These are phyloP conservation scores for Leccinum imitatum DNA, from an alignment of 768 basidiomycete species.

Conservation along the genomic window DNA sequence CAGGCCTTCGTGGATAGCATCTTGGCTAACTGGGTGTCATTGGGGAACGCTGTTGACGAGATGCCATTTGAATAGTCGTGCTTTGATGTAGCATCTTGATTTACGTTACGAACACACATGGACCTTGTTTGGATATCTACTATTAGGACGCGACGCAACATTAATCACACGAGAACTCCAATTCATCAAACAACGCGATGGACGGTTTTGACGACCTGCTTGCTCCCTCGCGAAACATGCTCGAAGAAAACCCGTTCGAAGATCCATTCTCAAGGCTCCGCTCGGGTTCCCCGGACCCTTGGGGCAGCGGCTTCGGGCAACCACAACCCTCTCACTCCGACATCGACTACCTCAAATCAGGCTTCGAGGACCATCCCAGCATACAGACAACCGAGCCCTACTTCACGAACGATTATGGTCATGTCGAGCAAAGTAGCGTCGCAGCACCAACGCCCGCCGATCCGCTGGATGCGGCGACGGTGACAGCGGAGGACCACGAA, in stretches of 20 bases:
- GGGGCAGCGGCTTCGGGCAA: conserved; percentile 62
- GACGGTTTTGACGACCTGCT: conserved; percentile 80
- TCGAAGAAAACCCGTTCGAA: conserved; percentile 78
- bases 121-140: conserved; percentile 9
- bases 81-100: conserved; percentile 16
- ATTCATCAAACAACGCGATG: conserved; percentile 40
- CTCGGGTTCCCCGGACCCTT: conserved; percentile 72
- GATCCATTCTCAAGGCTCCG: conserved; percentile 65
- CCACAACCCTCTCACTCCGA: conserved; percentile 20
- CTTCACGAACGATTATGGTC: conserved; percentile 35
- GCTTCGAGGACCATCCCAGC: conserved; percentile 27
- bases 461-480: conserved; percentile 41
- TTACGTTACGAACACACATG: conserved; percentile 11
- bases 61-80: conserved; percentile 81
- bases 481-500: conserved; percentile 33
- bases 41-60: conserved; percentile 65
- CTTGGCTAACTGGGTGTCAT: conserved; percentile 69
- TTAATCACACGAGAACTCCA: background rate
- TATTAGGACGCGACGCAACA: background rate
- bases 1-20: conserved; percentile 63
- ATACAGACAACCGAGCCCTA: conserved; percentile 35
- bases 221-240: conserved; percentile 51
- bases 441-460: conserved; percentile 30
- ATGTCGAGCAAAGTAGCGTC: conserved; percentile 26
- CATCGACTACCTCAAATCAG: conserved; percentile 30